Evolutionary conservation across 768 basidiomycete species (phyloP).

Genomic region (Phylloporus sp.): DNA sequence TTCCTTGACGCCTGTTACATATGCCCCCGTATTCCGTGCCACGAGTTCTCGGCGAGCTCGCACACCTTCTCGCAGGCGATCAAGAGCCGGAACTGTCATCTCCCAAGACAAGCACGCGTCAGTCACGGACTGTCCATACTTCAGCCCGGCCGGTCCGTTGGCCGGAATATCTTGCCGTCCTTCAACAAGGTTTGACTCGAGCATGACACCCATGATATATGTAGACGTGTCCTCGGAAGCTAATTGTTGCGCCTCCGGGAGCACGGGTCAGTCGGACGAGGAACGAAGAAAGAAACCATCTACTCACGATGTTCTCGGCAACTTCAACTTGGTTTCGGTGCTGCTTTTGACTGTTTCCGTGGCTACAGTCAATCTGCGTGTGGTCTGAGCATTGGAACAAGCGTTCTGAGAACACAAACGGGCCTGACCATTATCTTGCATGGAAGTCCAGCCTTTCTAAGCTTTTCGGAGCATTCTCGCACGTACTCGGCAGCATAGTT

Average conservation of each 20-base stretch:
- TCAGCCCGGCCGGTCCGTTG: slow-evolving; percentile 64
- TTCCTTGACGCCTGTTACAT: slow-evolving; percentile 7
- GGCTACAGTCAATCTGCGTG: slow-evolving; percentile 87
- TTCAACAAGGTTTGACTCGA: slow-evolving; percentile 87
- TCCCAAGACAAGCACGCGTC: slow-evolving; percentile 92
- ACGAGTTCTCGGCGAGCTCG: slow-evolving; percentile 61
- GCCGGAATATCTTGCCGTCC: slow-evolving; percentile 82
- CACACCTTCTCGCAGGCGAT: slow-evolving; percentile 85
- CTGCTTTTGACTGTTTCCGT: slow-evolving; percentile 93
- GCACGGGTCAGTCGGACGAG: slow-evolving; percentile 9
- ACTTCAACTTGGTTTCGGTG: slow-evolving; percentile 85
- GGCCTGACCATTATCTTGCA: slow-evolving; percentile 79
- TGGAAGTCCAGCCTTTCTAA: slow-evolving; percentile 71
- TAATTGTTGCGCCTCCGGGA: slow-evolving; percentile 61
- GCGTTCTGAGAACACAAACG: background rate
- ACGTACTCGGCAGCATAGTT: slow-evolving; percentile 84
- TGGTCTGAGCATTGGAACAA: background rate
- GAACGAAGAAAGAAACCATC: slow-evolving; percentile 1
- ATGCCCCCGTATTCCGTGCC: slow-evolving; percentile 26
- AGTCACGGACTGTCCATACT: slow-evolving; percentile 83
- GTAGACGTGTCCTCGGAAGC: slow-evolving; percentile 64
- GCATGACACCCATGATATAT: slow-evolving; percentile 89
- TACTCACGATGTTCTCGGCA: slow-evolving; percentile 78
- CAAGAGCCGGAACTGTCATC: slow-evolving; percentile 72
- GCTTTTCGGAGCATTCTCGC: slow-evolving; percentile 64